Base-by-base conservation (phyloP, 441 rosid genomes). In the Populus hybrid region DNA sequence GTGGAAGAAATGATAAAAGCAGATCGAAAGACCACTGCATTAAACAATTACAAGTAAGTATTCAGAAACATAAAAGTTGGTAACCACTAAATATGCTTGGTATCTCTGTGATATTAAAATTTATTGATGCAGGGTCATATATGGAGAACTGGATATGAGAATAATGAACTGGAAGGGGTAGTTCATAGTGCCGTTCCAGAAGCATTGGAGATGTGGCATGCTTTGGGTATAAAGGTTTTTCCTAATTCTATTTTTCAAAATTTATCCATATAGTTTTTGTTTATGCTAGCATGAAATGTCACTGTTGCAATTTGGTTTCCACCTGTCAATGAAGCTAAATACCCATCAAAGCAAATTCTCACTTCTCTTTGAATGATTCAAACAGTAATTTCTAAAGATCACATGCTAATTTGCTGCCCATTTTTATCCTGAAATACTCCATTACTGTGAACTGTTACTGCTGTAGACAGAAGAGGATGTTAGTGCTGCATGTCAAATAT, bases 1-100 rank as follows among this genome's bases (percentile, higher is more conserved):
- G 91, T 94, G 63, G 93, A 94, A 78, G 97, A 87, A 82, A 96
- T 94, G 99, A 93, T 96, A 80, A 90, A 77, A 85, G 93, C 98
- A 10, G 98, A 96, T 88, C 85, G 98, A 73, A 96, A 96, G 87
- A 91, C 93, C 87, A 91, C 98, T 71, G 91, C 99, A 79, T 87
- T 96, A 69, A 96, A 83, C 98, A 94, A 83, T 85, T 96, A 84
- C 98, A 96, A 86, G 98, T 96, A 86, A 86, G 91, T 61, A 2
- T 70, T 71, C 10, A 2, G 69, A 50, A 38, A 63, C 14, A 67
- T 30, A 42, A 4, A 4, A 35, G 23, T 10, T 63, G 23, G 38
- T 32, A 68, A 54, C 24, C 65, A 36, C 0, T 23, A 65, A n/a
- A 67, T 20, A 40, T 71, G 26, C 54, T 64, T 38, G 32, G 1